These are phyloP conservation scores for Thymus quinquecostatus DNA, from an alignment of 257 asterid species.

Conservation along the genomic window DNA sequence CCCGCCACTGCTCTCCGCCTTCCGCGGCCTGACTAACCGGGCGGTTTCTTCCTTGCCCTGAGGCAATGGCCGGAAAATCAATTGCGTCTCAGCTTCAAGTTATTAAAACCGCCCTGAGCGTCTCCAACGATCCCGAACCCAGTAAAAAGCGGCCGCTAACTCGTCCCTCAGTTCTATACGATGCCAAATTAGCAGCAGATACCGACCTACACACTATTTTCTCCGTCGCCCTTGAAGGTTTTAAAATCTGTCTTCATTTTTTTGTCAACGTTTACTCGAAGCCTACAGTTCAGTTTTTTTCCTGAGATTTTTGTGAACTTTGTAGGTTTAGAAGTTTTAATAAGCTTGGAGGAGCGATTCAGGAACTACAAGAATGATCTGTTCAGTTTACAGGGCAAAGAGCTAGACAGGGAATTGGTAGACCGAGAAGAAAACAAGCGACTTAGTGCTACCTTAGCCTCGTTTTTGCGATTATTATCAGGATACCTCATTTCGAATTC, in stretches of 20 bases:
- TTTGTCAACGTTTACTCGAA: not conserved
- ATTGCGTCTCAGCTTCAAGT: conserved; percentile 72
- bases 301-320: not conserved
- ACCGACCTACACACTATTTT: conserved; percentile 62
- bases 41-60: not conserved
- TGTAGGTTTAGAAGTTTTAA: conserved; percentile 75
- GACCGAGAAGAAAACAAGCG: conserved; percentile 63
- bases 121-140: conserved; percentile 58
- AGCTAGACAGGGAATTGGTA: conserved; percentile 75
- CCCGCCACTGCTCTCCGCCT: conserved; percentile 12
- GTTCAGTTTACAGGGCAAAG: conserved; percentile 73
- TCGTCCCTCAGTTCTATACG: conserved; percentile 76
- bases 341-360: conserved; percentile 62
- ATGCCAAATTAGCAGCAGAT: conserved; percentile 85
- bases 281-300: not conserved
- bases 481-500: conserved; percentile 67
- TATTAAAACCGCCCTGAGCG: conserved; percentile 52
- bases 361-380: conserved; percentile 65
- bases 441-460: conserved; percentile 59
- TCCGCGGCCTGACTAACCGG: not conserved
- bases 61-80: conserved; percentile 59
- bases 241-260: not conserved
- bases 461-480: conserved; percentile 68
- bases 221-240: conserved; percentile 64
- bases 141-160: conserved; percentile 67